A percentile compares a stretch with the other conserved stretches of the same genome.
phyloP scores from a whole-genome alignment of 2,329 filamentous ascomycete genomes.

The Aspergillus pseudoviridinutans region DNA sequence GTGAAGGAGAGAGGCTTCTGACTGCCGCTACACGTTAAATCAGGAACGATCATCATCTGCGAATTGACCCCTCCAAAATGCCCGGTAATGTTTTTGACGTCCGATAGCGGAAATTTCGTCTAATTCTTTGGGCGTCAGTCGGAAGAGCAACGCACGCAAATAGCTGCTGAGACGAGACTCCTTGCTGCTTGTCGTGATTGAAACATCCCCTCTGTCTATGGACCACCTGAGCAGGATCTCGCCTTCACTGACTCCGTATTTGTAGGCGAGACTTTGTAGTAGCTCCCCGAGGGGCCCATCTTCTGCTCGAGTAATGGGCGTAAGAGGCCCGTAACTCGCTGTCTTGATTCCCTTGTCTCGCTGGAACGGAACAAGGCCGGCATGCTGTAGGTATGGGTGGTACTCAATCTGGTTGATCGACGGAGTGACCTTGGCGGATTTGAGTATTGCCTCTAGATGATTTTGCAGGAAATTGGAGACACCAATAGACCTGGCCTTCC shows the following conservation, averaged over 20 bases:
- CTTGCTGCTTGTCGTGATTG: constrained; percentile 59
- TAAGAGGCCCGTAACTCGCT: constrained; percentile 40
- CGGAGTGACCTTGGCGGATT: constrained; percentile 41
- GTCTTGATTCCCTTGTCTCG: constrained; percentile 40
- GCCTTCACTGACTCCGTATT: constrained; percentile 56
- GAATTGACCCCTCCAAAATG: constrained; percentile 51
- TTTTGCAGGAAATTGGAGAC: constrained; percentile 58
- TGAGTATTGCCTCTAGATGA: constrained; percentile 52
- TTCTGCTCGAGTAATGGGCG: constrained; percentile 51
- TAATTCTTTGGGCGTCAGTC: constrained; percentile 56
- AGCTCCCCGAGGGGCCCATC: constrained; percentile 54
- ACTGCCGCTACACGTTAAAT: background rate
- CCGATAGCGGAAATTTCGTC: constrained; percentile 49
- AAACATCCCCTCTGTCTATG: constrained; percentile 56
- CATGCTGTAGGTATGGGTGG: constrained; percentile 47
- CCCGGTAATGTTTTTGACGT: constrained; percentile 48
- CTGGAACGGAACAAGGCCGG: constrained; percentile 38
- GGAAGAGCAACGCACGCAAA: constrained; percentile 53
- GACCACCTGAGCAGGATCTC: constrained; percentile 59
- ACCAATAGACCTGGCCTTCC: constrained; percentile 58
- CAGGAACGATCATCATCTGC: constrained; percentile 41
- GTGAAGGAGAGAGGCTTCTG: background rate
- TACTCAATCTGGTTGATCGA: constrained; percentile 35
- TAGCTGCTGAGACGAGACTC: constrained; percentile 58
- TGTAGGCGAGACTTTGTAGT: constrained; percentile 52